Conservation (phyloP, 768 basidiomycete species). For the Mrakia blollopis region DNA sequence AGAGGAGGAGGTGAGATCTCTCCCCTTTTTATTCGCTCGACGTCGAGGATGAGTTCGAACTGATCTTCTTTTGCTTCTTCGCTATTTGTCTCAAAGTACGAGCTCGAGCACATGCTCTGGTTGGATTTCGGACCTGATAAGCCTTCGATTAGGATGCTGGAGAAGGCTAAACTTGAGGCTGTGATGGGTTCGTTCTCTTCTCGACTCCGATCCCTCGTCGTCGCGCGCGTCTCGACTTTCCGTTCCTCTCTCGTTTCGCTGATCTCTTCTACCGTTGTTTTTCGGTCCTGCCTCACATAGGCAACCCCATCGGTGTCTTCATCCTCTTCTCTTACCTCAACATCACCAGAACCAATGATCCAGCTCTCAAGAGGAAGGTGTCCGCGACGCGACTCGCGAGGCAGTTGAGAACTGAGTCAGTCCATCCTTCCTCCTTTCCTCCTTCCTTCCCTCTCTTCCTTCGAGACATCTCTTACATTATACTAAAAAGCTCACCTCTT, state of each 20-base stretch:
- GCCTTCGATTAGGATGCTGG: conserved; percentile 17
- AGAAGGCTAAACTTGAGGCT: conserved; percentile 13
- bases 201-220: background rate
- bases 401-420: background rate
- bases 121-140: conserved; percentile 8
- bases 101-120: conserved; percentile 15
- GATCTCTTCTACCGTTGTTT: background rate
- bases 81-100: no score
- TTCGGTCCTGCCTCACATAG: background rate
- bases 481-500: no score
- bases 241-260: background rate
- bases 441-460: background rate
- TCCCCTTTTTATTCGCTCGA: background rate
- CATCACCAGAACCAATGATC: background rate
- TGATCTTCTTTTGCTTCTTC: background rate
- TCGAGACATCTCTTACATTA: no score
- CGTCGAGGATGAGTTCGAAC: background rate
- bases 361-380: background rate
- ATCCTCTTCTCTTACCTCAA: conserved; percentile 19
- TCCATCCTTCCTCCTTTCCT: background rate
- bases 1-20: conserved; percentile 1
- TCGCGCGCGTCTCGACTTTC: background rate
- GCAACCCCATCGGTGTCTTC: conserved; percentile 2
- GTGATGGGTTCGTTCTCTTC: background rate
- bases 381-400: background rate